Evolutionary conservation across 2,329 filamentous ascomycete genomes (phyloP), one percentile per base, ranked within the genome.

Genomic region (Diaporthe destruens): DNA sequence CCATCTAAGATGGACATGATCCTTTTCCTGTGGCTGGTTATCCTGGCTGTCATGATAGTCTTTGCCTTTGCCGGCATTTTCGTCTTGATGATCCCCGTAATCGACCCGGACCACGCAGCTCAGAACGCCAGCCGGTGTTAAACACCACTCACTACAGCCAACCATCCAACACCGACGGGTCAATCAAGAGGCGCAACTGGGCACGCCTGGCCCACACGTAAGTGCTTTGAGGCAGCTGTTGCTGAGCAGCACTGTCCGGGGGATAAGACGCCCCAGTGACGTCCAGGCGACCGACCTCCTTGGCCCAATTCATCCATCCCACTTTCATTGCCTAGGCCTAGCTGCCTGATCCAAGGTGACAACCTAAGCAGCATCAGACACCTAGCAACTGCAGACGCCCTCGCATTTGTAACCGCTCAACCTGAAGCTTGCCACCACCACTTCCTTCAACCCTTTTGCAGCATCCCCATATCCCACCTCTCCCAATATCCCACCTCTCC

Each of bases 1-100:
- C 57, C 44, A 5, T 42, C 29, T 74, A 74, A 74, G 49, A 74
- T 74, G 73, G 73, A 74, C 51, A 69, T 63, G 59, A 42, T 74
- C 29, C 71, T 73, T 2, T 73, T 74, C 36, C 20, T 74, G 55
- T 72, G 73, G 68, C 47, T 74, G 55, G 55, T 71, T 20, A 51
- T 74, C 36, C 71, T 74, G 18, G 71, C 39, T 67, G 61, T 74
- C n/a, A 73, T 74, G 71, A 34, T 69, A 29, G 25, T 72, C 32
- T 44, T 74, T 65, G 51, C 65, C 23, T 73, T 73, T 23, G 67
- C 65, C 32, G 73, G 73, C 32, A 68, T 74, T 32, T 68, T 74
- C 34, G 44, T 74, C 23, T 57, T 74, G 55, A 49, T 69, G 34
- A 47, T 69, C 32, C 72, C 72, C 18, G 25, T 67, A 25, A 69